Base-by-base conservation (phyloP, 2,329 filamentous ascomycete genomes). In the Verticillium dahliae region DNA sequence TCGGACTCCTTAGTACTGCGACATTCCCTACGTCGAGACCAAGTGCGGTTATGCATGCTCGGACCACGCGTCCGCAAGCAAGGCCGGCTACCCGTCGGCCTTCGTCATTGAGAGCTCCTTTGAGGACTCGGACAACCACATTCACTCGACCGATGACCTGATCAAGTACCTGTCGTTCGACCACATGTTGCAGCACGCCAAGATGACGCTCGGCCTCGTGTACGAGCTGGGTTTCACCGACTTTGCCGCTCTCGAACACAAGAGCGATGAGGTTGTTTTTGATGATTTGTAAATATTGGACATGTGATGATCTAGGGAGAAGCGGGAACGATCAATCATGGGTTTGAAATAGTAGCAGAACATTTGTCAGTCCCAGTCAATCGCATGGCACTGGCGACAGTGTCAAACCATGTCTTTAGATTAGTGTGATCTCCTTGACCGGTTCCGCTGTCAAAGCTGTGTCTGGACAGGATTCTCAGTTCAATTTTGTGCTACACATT, bases 161-260 rank as follows among this genome's bases (percentile, higher is more conserved):
- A 86, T 92, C 65, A 85, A 91, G 70, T 88, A 86, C 66, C 76
- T 92, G 41, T 89, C 87, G 68, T 96, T 96, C 72, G 87, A 93
- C 72, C 92, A 97, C 74, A 96, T 97, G 92, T 81, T 95, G 38
- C 88, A 97, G 78, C 92, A 97, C 75, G 91, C 91, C 27, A 89
- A 87, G 72, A 83, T 97, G 82, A 95, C 91, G 1, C 80, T 96
- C 37, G 90, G 89, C 5, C 82, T 96, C 67, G 91, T 88, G 4
- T 94, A 93, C 69, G 92, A 97, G 78, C 82, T 96, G 63, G 91
- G 88, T 10, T 91, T 91, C 77, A 86, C 90, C 22, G 80, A 90
- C 63, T 90, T 93, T 67, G 77, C 82, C 62, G 78, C 75, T 61
- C 63, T 75, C 15, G 70, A 74, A 67, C 65, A 67, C 64, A 67